Base-by-base conservation (phyloP, 2,329 filamentous ascomycete genomes). In the Colletotrichum tamarilloi region DNA sequence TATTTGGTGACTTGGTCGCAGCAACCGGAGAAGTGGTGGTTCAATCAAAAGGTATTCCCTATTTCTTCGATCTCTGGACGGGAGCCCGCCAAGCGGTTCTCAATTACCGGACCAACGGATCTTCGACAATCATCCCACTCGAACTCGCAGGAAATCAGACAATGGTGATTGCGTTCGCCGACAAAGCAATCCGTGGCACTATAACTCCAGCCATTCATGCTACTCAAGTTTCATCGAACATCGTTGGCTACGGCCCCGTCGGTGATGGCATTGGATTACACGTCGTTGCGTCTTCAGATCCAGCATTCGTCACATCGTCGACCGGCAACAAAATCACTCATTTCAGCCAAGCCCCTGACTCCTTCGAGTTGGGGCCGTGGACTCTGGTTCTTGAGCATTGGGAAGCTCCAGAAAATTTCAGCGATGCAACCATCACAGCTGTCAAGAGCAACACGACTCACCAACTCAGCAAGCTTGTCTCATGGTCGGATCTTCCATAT, bases 61-160 rank as follows among this genome's bases (percentile, higher is more conserved):
- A 69, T 42, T 35, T 66, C 12, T 35, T 75, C 6, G 60, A 73
- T 28, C 9, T 62, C 26, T 75, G 73, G 73, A 73, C 73, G 0
- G 73, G 73, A 1, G 14, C 24, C 0, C 60, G 28, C 2, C n/a
- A 67, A 11, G 60, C 64, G 24, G 46, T 75, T 5, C 26, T 63
- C 12, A 8, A 63, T 19, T 75, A 69, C 62, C 26, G 3, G 24
- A 26, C 19, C 1, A 26, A 57, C 6, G 57, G 26, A 2, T 24
- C 19, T 12, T 26, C 14, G 2, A 73, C 69, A 1, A 42, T 14
- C 6, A 70, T 75, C 7, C 65, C 73, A 3, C 56, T 75, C 1
- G 14, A 14, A 3, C 62, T 75, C 8, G 56, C 65, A 3, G 69
- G 28, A 2, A 75, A 73, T 26, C 73, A 75, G 46, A 66, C 73